Conservation (phyloP, 805 yeast species). For the Candida awuae region DNA sequence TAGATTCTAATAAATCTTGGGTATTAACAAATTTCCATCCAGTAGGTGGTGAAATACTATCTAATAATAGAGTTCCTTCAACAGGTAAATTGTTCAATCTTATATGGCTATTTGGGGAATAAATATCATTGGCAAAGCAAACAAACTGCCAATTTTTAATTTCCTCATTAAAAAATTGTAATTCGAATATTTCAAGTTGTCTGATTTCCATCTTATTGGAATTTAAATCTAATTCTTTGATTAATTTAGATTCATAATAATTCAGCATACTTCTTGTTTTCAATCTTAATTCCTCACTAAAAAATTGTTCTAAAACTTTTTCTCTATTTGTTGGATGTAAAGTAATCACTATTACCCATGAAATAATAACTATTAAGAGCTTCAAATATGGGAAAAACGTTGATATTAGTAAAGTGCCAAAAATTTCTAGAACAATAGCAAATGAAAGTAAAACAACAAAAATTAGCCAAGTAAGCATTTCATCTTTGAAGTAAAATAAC, state of each 20-base stretch:
- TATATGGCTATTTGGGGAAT: conserved; percentile 39
- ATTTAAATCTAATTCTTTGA: conserved; percentile 31
- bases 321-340: conserved; percentile 52
- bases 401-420: conserved; percentile 21
- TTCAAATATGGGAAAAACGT: conserved; percentile 24
- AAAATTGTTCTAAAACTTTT: conserved; percentile 36
- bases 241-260: conserved; percentile 37
- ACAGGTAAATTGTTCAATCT: conserved; percentile 28
- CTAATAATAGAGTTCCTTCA: conserved; percentile 25
- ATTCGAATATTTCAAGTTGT: conserved; percentile 59
- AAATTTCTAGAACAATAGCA: conserved; percentile 20
- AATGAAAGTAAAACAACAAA: conserved; percentile 29
- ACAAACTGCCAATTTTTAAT: conserved; percentile 56
- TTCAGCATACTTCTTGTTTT: conserved; percentile 41
- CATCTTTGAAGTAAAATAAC: conserved; percentile 59
- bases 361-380: conserved; percentile 25
- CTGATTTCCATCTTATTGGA: conserved; percentile 30
- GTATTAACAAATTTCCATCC: conserved; percentile 44
- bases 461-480: conserved; percentile 45
- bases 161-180: conserved; percentile 44
- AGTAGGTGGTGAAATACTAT: conserved; percentile 45
- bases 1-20: not conserved
- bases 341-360: conserved; percentile 43
- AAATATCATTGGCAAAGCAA: conserved; percentile 50
- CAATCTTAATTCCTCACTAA: conserved; percentile 60